Conservation (phyloP, 345 rosid species). For the Excoecaria cochinchinensis region DNA sequence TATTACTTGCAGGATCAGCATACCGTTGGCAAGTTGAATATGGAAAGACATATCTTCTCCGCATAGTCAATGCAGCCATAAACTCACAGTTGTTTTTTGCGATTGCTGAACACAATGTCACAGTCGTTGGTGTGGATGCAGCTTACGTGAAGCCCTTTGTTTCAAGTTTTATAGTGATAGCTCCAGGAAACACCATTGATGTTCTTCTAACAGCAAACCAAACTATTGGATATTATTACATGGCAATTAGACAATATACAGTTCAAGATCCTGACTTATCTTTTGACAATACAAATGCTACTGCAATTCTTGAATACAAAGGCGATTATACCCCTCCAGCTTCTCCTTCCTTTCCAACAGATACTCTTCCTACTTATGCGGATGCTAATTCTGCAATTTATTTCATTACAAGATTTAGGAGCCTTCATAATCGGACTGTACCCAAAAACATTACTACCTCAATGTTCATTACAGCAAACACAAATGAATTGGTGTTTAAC, state of each 20-base stretch:
- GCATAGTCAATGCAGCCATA: conserved; percentile 33
- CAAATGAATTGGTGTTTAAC: background rate
- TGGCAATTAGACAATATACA: conserved; percentile 44
- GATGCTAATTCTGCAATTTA: conserved; percentile 22
- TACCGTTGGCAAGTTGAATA: conserved; percentile 23
- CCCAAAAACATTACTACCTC: conserved; percentile 20
- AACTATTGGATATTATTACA: conserved; percentile 64
- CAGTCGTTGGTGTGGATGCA: conserved; percentile 38
- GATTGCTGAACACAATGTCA: conserved; percentile 33
- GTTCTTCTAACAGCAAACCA: conserved; percentile 70
- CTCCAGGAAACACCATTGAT: conserved; percentile 79
- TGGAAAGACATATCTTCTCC: conserved; percentile 39
- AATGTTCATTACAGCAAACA: background rate
- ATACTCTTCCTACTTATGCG: conserved; percentile 20
- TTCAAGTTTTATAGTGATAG: conserved; percentile 48
- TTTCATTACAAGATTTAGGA: conserved; percentile 5
- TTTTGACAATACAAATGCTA: conserved; percentile 77
- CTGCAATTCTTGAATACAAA: conserved; percentile 67
- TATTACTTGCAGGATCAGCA: conserved; percentile 29
- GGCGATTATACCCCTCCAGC: conserved; percentile 31
- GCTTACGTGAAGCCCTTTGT: conserved; percentile 30
- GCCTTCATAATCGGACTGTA: conserved; percentile 5
- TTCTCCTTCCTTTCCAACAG: conserved; percentile 22
- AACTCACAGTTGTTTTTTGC: conserved; percentile 31
- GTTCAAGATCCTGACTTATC: background rate